phyloP scores from a whole-genome alignment of 352 stramenopile genomes.

The Phytophthora hybrid region DNA sequence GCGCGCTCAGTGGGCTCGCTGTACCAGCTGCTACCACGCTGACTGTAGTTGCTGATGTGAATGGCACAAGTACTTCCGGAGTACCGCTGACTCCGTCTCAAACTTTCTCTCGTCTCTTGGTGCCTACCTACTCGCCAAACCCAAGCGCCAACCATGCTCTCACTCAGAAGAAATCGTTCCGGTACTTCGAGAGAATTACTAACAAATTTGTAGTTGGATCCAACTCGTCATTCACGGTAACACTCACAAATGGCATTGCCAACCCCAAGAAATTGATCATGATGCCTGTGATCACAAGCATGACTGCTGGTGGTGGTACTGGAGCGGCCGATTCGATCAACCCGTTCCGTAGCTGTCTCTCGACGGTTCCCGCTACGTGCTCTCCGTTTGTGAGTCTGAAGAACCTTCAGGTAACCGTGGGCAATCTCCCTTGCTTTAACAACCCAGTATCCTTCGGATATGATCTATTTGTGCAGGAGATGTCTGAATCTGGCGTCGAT shows the following conservation, averaged over 20 bases:
- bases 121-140: conserved; percentile 8
- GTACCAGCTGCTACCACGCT: background rate
- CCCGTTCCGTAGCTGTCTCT: conserved; percentile 7
- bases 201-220: conserved; percentile 19
- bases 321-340: conserved; percentile 20
- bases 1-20: too few relatives aligned
- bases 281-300: background rate
- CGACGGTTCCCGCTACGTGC: conserved; percentile 30
- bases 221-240: conserved; percentile 3
- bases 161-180: conserved; percentile 27
- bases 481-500: conserved; percentile 32
- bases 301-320: background rate
- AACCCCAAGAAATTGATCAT: conserved; percentile 15
- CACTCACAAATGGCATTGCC: conserved; percentile 8
- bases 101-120: conserved; percentile 8
- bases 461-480: conserved; percentile 41
- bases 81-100: background rate
- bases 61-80: background rate
- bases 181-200: conserved; percentile 25
- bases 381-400: conserved; percentile 29
- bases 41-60: conserved; percentile 3
- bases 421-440: conserved; percentile 30
- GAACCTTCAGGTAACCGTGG: conserved; percentile 35
- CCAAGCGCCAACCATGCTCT: conserved; percentile 11
- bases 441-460: conserved; percentile 31